These are phyloP conservation scores for Komagataella pastoris DNA, from an alignment of 805 yeast genomes.

Conservation along the genomic window DNA sequence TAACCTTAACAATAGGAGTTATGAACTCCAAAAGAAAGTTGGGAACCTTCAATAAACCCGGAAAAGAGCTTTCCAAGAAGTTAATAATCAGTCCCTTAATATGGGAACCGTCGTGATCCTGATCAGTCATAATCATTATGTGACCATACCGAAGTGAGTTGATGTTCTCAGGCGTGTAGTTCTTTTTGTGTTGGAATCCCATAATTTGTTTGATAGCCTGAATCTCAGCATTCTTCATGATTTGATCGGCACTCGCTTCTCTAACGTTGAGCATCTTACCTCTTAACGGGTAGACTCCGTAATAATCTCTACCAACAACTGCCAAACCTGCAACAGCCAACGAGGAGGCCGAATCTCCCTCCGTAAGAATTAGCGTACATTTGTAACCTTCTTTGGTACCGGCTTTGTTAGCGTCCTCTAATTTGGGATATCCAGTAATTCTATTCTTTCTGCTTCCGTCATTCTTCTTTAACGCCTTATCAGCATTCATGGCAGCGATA, in stretches of 20 bases:
- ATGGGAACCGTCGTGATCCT: conserved; percentile 98
- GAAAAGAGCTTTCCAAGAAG: conserved; percentile 86
- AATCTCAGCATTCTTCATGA: conserved; percentile 85
- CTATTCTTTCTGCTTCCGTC: conserved; percentile 81
- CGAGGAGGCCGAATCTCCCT: conserved; percentile 92
- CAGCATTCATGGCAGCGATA: conserved; percentile 81
- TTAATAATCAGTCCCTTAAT: conserved; percentile 92
- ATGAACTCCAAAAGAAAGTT: conserved; percentile 90
- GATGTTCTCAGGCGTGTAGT: conserved; percentile 47
- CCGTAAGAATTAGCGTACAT: conserved; percentile 88
- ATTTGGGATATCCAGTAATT: conserved; percentile 77
- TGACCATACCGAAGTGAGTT: conserved; percentile 84
- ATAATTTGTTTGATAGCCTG: conserved; percentile 91
- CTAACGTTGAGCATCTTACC: conserved; percentile 93
- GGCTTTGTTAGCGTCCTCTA: conserved; percentile 93
- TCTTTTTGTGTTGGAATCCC: conserved; percentile 88
- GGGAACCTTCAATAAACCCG: conserved; percentile 81
- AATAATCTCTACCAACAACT: conserved; percentile 89
- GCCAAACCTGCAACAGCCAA: conserved; percentile 89
- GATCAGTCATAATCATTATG: conserved; percentile 98
- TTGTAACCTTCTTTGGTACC: conserved; percentile 88
- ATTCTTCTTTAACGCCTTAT: conserved; percentile 71
- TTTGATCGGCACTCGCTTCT: conserved; percentile 94
- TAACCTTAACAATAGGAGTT: conserved; percentile 92
- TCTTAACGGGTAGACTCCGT: conserved; percentile 90